Conservation (phyloP, 2,329 filamentous ascomycete species). For the Xylariaceae sp. region DNA sequence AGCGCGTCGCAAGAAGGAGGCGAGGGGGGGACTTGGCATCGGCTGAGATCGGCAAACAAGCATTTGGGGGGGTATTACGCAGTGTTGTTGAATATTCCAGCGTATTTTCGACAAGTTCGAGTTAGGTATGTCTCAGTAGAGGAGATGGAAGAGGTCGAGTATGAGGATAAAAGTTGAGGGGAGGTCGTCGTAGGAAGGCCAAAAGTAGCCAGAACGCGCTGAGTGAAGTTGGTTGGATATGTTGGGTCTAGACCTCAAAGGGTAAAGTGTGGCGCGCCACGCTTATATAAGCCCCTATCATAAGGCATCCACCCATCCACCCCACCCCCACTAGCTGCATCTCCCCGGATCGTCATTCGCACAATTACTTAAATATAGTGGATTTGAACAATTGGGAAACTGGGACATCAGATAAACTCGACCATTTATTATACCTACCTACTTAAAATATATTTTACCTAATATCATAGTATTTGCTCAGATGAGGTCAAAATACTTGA, state of each 20-base stretch:
- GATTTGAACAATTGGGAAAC: too few relatives aligned
- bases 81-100: not conserved
- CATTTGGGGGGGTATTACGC: slow-evolving; percentile 33
- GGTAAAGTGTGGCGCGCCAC: slow-evolving; percentile 25
- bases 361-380: too few relatives aligned
- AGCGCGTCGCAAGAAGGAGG: slow-evolving; percentile 40
- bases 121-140: too few relatives aligned
- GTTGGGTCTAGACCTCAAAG: slow-evolving; percentile 27
- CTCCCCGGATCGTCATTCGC: not conserved
- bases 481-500: not conserved
- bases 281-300: slow-evolving; percentile 24
- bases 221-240: slow-evolving; percentile 30
- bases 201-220: slow-evolving; percentile 29
- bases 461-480: too few relatives aligned
- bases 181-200: slow-evolving; percentile 26
- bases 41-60: slow-evolving; percentile 35
- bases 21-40: slow-evolving; percentile 33
- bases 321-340: slow-evolving; percentile 9
- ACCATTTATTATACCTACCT: too few relatives aligned
- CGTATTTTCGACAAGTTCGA: too few relatives aligned
- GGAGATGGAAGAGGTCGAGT: slow-evolving; percentile 12
- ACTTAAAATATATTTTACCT: too few relatives aligned
- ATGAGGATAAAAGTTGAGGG: slow-evolving; percentile 18
- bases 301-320: slow-evolving; percentile 21
- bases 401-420: too few relatives aligned